These are phyloP conservation scores for Globisporangium nunn DNA, from an alignment of 352 stramenopile species.

Conservation along the genomic window DNA sequence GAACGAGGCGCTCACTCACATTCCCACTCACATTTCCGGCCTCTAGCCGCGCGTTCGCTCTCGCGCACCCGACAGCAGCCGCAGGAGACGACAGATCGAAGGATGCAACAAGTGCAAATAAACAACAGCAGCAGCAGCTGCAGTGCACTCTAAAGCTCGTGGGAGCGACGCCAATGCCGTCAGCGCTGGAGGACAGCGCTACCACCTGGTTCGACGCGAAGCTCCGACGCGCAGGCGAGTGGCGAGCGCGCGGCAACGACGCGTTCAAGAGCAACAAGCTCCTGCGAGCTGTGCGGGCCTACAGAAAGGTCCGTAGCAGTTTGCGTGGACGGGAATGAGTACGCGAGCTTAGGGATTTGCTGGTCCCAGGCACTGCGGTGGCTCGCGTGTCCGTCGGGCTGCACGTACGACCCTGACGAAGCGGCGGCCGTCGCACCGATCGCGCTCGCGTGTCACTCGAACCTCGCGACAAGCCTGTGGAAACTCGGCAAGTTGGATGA, in stretches of 20 bases:
- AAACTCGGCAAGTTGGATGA: constrained; percentile 30
- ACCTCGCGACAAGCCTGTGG: constrained; percentile 58
- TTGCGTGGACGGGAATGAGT: neutral
- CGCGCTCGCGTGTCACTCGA: constrained; percentile 41
- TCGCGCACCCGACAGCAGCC: neutral
- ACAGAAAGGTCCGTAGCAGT: constrained; percentile 20
- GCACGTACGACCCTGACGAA: constrained; percentile 34
- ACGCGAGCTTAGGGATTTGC: neutral
- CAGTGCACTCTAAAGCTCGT: constrained; percentile 5
- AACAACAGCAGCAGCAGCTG: neutral
- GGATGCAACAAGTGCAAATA: neutral
- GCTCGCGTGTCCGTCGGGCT: constrained; percentile 38
- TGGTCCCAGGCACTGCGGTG: constrained; percentile 33
- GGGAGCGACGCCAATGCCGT: neutral
- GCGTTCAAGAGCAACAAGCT: constrained; percentile 38
- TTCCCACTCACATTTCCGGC: constrained; percentile 11
- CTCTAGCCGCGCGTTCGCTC: neutral
- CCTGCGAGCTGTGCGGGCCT: constrained; percentile 25
- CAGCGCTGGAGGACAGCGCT: neutral
- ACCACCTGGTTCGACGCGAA: constrained; percentile 47
- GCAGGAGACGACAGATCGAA: too few relatives aligned
- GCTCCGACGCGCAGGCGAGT: constrained; percentile 28
- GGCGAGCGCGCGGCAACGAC: constrained; percentile 45
- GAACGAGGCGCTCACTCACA: neutral
- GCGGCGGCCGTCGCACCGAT: constrained; percentile 22